Percentiles rank a stretch among this genome's conserved stretches.
These are phyloP conservation scores for Penicillium sp. DNA, from an alignment of 2,329 filamentous ascomycete genomes.

Conservation along the genomic window DNA sequence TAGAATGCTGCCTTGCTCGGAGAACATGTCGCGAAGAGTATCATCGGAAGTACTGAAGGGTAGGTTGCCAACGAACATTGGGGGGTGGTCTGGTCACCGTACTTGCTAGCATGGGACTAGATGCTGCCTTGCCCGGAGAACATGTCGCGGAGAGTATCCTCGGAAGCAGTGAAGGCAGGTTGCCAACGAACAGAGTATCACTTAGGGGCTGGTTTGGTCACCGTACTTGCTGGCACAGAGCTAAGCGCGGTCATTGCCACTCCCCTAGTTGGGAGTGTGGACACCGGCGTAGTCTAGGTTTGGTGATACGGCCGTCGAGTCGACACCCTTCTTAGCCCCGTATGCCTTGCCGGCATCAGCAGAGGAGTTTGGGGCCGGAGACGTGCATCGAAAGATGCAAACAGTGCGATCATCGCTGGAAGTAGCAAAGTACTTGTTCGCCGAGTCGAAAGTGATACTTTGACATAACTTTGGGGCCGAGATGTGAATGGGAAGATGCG, in stretches of 20 bases:
- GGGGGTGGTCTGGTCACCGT: constrained; percentile 75
- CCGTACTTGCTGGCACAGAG: constrained; percentile 60
- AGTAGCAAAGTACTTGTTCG: constrained; percentile 98
- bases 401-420: constrained; percentile 95
- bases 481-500: too few relatives aligned
- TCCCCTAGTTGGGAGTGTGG: constrained; percentile 49
- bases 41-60: constrained; percentile 79
- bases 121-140: constrained; percentile 68
- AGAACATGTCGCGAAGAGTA: constrained; percentile 67
- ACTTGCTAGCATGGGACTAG: constrained; percentile 48
- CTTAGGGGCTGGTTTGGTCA: constrained; percentile 73
- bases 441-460: constrained; percentile 96
- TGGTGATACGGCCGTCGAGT: constrained; percentile 70
- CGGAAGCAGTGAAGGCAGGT: constrained; percentile 77
- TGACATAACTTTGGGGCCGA: too few relatives aligned
- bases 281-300: constrained; percentile 73
- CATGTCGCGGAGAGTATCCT: constrained; percentile 67
- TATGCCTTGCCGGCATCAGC: constrained; percentile 66
- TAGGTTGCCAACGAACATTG: constrained; percentile 88
- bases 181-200: constrained; percentile 92
- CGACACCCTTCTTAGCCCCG: constrained; percentile 66
- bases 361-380: constrained; percentile 80
- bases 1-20: constrained; percentile 63
- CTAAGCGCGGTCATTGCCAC: constrained; percentile 58
- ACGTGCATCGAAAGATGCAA: constrained; percentile 92